Evolutionary conservation across 495 filamentous ascomycete species (phyloP), one percentile per base, ranked within the genome.

Genomic region (Poronia punctata): DNA sequence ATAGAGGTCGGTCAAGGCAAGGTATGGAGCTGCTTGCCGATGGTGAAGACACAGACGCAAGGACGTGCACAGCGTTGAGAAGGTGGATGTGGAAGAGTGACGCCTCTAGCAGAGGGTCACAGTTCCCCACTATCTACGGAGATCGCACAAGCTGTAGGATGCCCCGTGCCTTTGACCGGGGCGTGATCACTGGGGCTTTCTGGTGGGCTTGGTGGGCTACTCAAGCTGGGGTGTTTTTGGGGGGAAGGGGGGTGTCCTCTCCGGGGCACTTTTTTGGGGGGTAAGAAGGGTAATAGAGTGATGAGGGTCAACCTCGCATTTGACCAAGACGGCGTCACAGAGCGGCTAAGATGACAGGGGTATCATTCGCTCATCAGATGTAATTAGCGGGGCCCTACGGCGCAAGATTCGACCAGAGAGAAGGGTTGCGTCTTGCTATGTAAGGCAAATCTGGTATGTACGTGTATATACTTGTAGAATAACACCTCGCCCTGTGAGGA

Each of bases 281-380:
- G 32, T 17, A 11, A 20, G 10, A 6, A 21, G 32, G 32, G 21
- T 17, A 18, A 32, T 32, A 17, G 54, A 53, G 54, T 52, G 52
- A 38, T 50, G 53, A 65, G 50, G 49, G 51, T 48, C 46, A 62
- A 60, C 55, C 59, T 63, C 64, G 62, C 57, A 57, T 55, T 46
- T 43, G 59, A 60, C 56, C n/a, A 42, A 57, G 56, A 58, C 50
- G 59, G 61, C 62, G 61, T 64, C 53, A 59, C 55, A 57, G 48
- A 61, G 61, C 64, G 61, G 66, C 53, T 68, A 69, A 50, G 20
- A 49, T 47, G 59, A 62, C 62, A 44, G 56, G 53, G 59, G 63
- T 63, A 50, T 61, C 56, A 63, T 67, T 66, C 60, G 64, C 60
- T 54, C 60, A 43, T 55, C 44, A 40, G 49, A 43, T 33, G n/a